Percentiles rank a stretch among this genome's conserved stretches.
Evolutionary conservation across 176 grass and related monocot genomes (phyloP).

Genomic region (Phoenix roebelenii): DNA sequence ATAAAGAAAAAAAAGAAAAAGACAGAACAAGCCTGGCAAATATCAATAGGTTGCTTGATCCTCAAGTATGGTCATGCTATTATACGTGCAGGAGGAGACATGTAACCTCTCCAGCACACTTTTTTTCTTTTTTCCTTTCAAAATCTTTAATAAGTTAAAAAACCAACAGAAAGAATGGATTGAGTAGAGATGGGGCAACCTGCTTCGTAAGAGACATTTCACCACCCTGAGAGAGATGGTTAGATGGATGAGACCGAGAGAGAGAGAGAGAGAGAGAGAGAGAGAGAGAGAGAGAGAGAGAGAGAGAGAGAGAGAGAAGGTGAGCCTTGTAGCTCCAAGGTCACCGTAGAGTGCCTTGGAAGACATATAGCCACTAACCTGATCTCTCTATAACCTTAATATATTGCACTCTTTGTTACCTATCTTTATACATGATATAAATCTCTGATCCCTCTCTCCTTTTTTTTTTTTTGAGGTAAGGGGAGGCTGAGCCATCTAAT

Average conservation of each 20-base stretch:
- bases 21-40: slow-evolving; percentile 5
- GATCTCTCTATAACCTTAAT: too few species aligned
- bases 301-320: background rate
- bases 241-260: background rate
- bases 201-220: slow-evolving; percentile 71
- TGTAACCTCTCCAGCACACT: too few species aligned
- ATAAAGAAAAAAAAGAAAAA: slow-evolving; percentile 17
- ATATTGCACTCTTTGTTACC: too few species aligned
- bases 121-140: too few species aligned
- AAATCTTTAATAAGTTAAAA: too few species aligned
- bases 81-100: too few species aligned
- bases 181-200: slow-evolving; percentile 94
- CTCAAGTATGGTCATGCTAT: too few species aligned
- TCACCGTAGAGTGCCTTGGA: slow-evolving; percentile 86
- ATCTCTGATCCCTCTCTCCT: too few species aligned
- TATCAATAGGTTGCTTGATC: background rate
- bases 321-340: slow-evolving; percentile 41
- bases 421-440: too few species aligned
- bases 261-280: background rate
- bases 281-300: slow-evolving; percentile 30
- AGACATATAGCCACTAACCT: slow-evolving; percentile 56
- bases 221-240: slow-evolving; percentile 45
- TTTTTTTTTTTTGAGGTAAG: too few species aligned
- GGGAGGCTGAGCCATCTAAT: too few species aligned
- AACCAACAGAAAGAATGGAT: slow-evolving; percentile 15